phyloP scores from a whole-genome alignment of 495 filamentous ascomycete genomes.

The Saxophila tyrrhenica region DNA sequence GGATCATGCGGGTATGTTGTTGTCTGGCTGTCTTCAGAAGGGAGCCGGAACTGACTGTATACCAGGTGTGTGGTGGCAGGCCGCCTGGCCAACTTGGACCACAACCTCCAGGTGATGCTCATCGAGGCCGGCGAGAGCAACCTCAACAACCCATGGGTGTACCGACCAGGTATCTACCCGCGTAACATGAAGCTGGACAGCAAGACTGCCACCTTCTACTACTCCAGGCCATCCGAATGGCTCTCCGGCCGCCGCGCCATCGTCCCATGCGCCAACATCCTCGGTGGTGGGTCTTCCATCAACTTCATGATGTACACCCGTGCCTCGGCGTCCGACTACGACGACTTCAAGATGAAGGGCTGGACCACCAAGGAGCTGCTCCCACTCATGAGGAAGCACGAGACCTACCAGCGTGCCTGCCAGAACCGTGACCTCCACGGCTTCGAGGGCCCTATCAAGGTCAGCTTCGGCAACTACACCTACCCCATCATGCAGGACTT shows the following conservation, averaged over 20 bases:
- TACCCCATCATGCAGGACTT: slow-evolving; percentile 57
- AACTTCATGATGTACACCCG: slow-evolving; percentile 67
- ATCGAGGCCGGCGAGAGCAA: slow-evolving; percentile 74
- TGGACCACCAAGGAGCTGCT: slow-evolving; percentile 71
- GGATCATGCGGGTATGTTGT: slow-evolving; percentile 27
- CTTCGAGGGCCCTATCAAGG: slow-evolving; percentile 73
- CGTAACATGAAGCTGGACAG: slow-evolving; percentile 74
- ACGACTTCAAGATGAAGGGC: slow-evolving; percentile 68
- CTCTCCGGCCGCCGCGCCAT: slow-evolving; percentile 60
- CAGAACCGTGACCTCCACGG: slow-evolving; percentile 67
- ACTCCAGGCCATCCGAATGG: slow-evolving; percentile 63
- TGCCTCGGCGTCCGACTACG: slow-evolving; percentile 71
- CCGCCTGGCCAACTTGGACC: slow-evolving; percentile 67
- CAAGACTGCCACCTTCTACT: slow-evolving; percentile 77
- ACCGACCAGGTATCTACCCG: slow-evolving; percentile 66
- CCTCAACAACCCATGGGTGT: slow-evolving; percentile 76
- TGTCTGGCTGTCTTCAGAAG: background rate
- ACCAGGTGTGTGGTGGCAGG: slow-evolving; percentile 53
- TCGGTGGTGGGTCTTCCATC: slow-evolving; percentile 57
- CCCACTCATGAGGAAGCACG: slow-evolving; percentile 70
- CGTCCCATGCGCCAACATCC: slow-evolving; percentile 67
- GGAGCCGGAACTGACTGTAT: slow-evolving; percentile 42
- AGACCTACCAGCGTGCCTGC: slow-evolving; percentile 68
- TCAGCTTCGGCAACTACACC: slow-evolving; percentile 55
- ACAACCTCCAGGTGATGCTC: slow-evolving; percentile 66